phyloP scores from a whole-genome alignment of 2,329 filamentous ascomycete species.

The Falciphora oryzae region DNA sequence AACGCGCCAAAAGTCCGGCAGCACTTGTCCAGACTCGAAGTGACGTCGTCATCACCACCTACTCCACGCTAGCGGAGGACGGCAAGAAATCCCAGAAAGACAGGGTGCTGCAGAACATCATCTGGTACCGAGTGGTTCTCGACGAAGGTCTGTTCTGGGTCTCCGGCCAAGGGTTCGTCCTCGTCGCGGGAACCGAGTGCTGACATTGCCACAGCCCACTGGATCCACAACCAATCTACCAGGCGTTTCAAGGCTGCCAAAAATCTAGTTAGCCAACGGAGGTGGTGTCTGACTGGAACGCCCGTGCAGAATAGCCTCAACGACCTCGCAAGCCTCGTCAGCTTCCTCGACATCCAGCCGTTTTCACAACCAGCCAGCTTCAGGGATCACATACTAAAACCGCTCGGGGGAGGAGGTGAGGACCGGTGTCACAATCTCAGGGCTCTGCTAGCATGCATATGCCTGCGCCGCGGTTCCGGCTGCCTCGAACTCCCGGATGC shows the following conservation, averaged over 20 bases:
- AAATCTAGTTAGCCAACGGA: background rate
- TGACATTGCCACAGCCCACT: background rate
- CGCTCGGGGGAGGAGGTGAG: slow-evolving; percentile 23
- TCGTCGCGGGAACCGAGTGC: background rate
- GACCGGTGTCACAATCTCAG: slow-evolving; percentile 25
- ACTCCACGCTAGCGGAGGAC: background rate
- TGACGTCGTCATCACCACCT: background rate
- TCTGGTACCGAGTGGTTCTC: background rate
- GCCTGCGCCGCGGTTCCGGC: slow-evolving; percentile 36
- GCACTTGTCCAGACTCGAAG: background rate
- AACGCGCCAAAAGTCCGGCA: background rate
- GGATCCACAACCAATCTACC: background rate
- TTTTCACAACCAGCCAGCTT: slow-evolving; percentile 36
- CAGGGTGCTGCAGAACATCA: background rate
- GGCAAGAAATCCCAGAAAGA: background rate
- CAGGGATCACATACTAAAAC: slow-evolving; percentile 35
- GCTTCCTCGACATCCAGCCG: slow-evolving; percentile 38
- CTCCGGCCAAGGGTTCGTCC: background rate
- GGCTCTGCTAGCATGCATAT: slow-evolving; percentile 31
- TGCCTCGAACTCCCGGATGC: slow-evolving; percentile 30
- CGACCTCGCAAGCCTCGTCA: slow-evolving; percentile 45
- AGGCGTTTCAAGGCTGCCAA: background rate
- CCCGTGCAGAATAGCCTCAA: slow-evolving; percentile 48
- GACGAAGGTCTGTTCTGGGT: background rate
- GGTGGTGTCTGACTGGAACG: slow-evolving; percentile 50